A percentile compares a stretch with the other conserved stretches of the same genome.
phyloP scores from a whole-genome alignment of 1,284 basidiomycete species.

The Boletus albobrunnescens region DNA sequence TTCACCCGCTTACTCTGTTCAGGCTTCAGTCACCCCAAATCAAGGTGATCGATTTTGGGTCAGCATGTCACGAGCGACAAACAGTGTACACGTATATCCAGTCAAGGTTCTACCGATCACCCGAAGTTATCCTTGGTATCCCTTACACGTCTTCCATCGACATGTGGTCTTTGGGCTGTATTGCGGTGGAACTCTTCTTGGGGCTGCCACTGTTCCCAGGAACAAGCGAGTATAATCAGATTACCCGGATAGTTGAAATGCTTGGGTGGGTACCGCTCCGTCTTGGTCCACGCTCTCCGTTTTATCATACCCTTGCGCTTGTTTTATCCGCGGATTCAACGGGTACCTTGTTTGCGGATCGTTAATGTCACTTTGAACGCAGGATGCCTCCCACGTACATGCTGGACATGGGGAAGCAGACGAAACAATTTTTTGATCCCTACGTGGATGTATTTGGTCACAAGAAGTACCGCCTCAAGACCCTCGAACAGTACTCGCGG shows the following conservation, averaged over 20 bases:
- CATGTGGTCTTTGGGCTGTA: constrained; percentile 95
- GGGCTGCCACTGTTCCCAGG: constrained; percentile 96
- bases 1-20: constrained; percentile 1
- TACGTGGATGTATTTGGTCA: constrained; percentile 80
- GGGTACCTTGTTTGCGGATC: not conserved
- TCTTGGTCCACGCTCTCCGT: not conserved
- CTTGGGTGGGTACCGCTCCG: constrained; percentile 78
- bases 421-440: constrained; percentile 88
- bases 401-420: constrained; percentile 96
- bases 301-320: not conserved
- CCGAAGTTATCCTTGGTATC: constrained; percentile 93
- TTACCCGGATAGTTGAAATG: constrained; percentile 97
- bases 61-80: constrained; percentile 96
- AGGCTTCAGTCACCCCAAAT: constrained; percentile 96
- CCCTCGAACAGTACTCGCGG: constrained; percentile 89
- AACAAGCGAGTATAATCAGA: constrained; percentile 98
- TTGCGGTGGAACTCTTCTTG: constrained; percentile 96
- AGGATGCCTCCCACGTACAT: constrained; percentile 89
- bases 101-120: constrained; percentile 96
- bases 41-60: constrained; percentile 99
- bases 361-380: constrained; percentile 9
- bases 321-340: not conserved
- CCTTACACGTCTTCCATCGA: constrained; percentile 93
- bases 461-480: constrained; percentile 88
- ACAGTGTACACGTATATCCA: constrained; percentile 99